These are phyloP conservation scores for Trichosporon sp. DNA, from an alignment of 1,284 basidiomycete species.

Conservation along the genomic window DNA sequence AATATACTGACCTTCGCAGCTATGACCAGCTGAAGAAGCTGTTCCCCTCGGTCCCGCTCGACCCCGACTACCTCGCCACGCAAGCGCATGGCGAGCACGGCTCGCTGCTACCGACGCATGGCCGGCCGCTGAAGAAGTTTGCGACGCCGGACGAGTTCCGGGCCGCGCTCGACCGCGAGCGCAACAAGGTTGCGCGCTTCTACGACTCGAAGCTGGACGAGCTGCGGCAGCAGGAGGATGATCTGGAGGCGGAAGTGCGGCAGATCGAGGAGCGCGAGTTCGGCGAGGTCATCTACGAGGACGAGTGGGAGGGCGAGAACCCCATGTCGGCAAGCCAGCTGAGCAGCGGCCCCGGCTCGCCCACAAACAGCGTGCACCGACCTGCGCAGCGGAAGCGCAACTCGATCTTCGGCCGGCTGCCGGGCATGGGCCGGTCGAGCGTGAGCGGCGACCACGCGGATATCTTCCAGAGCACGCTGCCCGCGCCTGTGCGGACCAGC, in stretches of 20 bases:
- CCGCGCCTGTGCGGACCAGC: conserved; percentile 20
- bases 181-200: conserved; percentile 75
- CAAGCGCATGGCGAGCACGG: conserved; percentile 64
- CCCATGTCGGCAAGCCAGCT: conserved; percentile 3
- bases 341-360: conserved; percentile 11
- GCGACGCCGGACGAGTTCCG: conserved; percentile 59
- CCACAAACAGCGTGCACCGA: not conserved
- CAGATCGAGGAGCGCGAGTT: conserved; percentile 63
- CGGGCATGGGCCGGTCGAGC: conserved; percentile 6
- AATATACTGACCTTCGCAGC: conserved; percentile 46
- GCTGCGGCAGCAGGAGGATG: conserved; percentile 58
- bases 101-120: conserved; percentile 42
- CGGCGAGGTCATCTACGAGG: conserved; percentile 52
- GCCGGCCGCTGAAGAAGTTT: conserved; percentile 49
- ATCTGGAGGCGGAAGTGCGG: conserved; percentile 62
- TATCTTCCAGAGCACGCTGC: conserved; percentile 39
- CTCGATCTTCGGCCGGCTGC: conserved; percentile 23
- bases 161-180: conserved; percentile 72
- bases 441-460: conserved; percentile 36
- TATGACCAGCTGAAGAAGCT: conserved; percentile 82
- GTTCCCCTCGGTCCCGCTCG: conserved; percentile 46
- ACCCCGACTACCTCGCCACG: conserved; percentile 39
- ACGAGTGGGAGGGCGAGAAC: conserved; percentile 55
- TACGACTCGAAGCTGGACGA: conserved; percentile 74
- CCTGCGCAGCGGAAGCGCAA: conserved; percentile 18